Conservation (phyloP, 495 filamentous ascomycete species). For the Penicillium roqueforti region DNA sequence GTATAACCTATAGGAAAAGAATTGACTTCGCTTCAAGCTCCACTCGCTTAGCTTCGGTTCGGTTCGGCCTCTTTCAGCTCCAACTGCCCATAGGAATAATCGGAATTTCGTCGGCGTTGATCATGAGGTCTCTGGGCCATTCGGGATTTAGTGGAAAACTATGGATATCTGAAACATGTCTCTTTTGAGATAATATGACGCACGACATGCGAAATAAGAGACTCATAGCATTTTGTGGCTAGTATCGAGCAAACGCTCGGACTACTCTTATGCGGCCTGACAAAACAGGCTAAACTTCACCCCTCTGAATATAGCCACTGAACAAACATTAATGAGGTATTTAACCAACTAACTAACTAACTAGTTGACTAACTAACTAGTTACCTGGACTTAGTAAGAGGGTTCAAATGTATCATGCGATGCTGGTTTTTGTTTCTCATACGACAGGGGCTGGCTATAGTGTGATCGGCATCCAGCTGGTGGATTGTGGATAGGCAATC, state of each 20-base stretch:
- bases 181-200: not conserved
- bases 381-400: too few relatives aligned
- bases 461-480: not conserved
- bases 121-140: not conserved
- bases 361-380: too few relatives aligned
- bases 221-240: not conserved
- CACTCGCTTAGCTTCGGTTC: not conserved
- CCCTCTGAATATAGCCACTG: too few relatives aligned
- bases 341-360: too few relatives aligned
- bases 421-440: not conserved
- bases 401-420: not conserved
- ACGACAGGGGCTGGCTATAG: not conserved
- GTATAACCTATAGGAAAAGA: not conserved
- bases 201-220: not conserved
- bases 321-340: too few relatives aligned
- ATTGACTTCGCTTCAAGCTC: not conserved
- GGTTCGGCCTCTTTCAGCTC: not conserved
- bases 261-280: not conserved
- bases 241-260: not conserved
- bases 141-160: not conserved
- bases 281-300: too few relatives aligned
- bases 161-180: not conserved
- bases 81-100: not conserved
- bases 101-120: not conserved
- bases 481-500: not conserved